phyloP scores from a whole-genome alignment of 2,329 filamentous ascomycete species.

The Parasarocladium wereldwijsianum region DNA sequence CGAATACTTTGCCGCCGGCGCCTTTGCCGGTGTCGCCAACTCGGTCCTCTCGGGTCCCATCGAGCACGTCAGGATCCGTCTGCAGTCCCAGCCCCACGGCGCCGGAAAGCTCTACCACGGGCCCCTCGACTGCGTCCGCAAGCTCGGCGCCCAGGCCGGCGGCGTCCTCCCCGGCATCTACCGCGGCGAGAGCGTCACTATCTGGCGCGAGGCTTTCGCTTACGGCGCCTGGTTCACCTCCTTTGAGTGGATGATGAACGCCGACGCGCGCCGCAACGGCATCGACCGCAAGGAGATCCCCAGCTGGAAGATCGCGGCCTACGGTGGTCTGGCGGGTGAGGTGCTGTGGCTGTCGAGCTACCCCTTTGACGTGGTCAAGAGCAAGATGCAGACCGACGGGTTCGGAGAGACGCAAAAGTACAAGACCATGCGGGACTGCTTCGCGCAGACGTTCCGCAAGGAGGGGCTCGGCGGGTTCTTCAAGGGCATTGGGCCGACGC shows the following conservation, averaged over 20 bases:
- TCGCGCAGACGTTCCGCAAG: constrained; percentile 61
- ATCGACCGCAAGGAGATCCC: constrained; percentile 65
- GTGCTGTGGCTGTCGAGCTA: constrained; percentile 87
- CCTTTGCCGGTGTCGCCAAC: constrained; percentile 87
- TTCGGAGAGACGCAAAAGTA: constrained; percentile 62
- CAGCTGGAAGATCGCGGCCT: constrained; percentile 74
- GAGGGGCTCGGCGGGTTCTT: constrained; percentile 81
- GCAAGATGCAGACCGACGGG: constrained; percentile 98
- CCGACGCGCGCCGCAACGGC: constrained; percentile 64
- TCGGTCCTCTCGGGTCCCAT: constrained; percentile 79
- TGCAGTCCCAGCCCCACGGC: constrained; percentile 93
- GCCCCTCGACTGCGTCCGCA: constrained; percentile 79
- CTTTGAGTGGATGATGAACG: constrained; percentile 94
- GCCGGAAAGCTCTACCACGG: constrained; percentile 63
- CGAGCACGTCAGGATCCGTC: constrained; percentile 88
- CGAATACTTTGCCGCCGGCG: constrained; percentile 83
- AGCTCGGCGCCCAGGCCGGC: constrained; percentile 48
- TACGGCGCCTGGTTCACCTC: constrained; percentile 93
- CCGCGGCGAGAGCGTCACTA: constrained; percentile 73
- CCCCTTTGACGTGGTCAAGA: constrained; percentile 95
- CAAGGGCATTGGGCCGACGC: constrained; percentile 82
- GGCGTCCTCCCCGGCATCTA: constrained; percentile 63
- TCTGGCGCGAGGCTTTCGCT: constrained; percentile 79
- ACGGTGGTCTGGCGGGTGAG: constrained; percentile 88
- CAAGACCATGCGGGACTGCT: constrained; percentile 76